Base-by-base conservation (phyloP, 2,329 filamentous ascomycete genomes). In the Curvularia eragrostidis region DNA sequence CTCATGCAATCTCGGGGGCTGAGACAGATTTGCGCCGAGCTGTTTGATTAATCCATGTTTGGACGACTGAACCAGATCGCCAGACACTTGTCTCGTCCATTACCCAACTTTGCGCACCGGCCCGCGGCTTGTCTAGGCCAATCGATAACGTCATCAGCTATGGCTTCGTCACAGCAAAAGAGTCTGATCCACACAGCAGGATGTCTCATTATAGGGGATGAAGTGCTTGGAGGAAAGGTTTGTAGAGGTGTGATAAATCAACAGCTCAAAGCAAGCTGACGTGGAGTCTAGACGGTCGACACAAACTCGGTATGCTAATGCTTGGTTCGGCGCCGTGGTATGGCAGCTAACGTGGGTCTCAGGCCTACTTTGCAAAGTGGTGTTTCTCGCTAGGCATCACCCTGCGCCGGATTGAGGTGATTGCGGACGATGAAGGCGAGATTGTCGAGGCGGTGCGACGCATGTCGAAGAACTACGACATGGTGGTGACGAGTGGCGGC, bases 201-300 rank as follows among this genome's bases (percentile, higher is more conserved):
- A 55, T 96, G 92, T 77, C 80, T 98, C 63, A 93, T 99, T 59
- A 98, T 99, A 69, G 94, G 94, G n/a, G 94, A 98, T 79, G 94
- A 97, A 77, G 93, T 98, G 5, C 83, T 98, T 3, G 93, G 93
- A 21, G 94, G 95, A 69, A 98, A 98, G 89, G 93, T 92, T 76
- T 63, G 81, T 46, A 28, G 44, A 30, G 44, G 5, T 43, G 21
- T 10, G 26, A 34, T 24, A 7, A 32, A 32, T 44, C 41, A 18
- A 50, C 39, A 41, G 36, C 36, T 23, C 30, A 48, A 53, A 42
- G 32, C 39, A 42, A 59, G 65, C 71, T 74, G 62, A 74, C 58
- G 30, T 51, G 57, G 56, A 48, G 52, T 38, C 26, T 47, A 88
- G 85, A 89, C 86, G 41, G 81, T 87, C 62, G 86, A 88, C 77